Base-by-base conservation (phyloP, 306 rosid species). In the Vigna unguiculata region DNA sequence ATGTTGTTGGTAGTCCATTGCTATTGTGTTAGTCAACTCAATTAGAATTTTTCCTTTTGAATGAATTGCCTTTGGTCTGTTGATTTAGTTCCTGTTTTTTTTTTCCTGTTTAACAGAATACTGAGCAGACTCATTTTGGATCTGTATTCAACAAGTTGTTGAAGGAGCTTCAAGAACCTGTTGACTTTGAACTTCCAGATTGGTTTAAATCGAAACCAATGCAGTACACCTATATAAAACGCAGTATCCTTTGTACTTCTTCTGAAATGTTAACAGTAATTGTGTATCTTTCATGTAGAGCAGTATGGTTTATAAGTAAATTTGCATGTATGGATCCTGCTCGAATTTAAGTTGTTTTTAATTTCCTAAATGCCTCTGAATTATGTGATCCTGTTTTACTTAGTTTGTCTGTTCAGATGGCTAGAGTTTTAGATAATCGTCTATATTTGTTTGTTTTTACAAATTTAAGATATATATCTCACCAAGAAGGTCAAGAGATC, bases 141-240 rank as follows among this genome's bases (percentile, higher is more conserved):
- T 55, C 63, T 75, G 89, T 87, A 72, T 94, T 94, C 87, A 82
- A 81, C 95, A 89, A 90, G 85, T 84, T 94, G 89, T 45, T 36
- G 77, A 90, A 81, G 85, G 81, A 90, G 85, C 80, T 90, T 69
- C 88, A 88, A 70, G 88, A 79, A 83, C 91, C 94, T 47, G 93
- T 85, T 43, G 98, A 94, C 74, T 94, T 94, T 81, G 90, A 90
- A 66, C 97, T 94, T 83, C 98, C 98, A 21, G 91, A 87, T 19
- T 90, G 89, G 88, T 71, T 89, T 59, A 76, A 90, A 54, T 83
- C 80, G 53, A 94, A 86, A 70, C 82, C 94, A 16, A 63, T 80
- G 78, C 86, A 82, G 36, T 94, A 88, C 85, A 88, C 79, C 60
- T 91, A 83, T 69, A 91, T 94, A 36, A 94, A 85, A 79, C 96